Conservation (phyloP, 306 rosid species). For the Mucuna pruriens region DNA sequence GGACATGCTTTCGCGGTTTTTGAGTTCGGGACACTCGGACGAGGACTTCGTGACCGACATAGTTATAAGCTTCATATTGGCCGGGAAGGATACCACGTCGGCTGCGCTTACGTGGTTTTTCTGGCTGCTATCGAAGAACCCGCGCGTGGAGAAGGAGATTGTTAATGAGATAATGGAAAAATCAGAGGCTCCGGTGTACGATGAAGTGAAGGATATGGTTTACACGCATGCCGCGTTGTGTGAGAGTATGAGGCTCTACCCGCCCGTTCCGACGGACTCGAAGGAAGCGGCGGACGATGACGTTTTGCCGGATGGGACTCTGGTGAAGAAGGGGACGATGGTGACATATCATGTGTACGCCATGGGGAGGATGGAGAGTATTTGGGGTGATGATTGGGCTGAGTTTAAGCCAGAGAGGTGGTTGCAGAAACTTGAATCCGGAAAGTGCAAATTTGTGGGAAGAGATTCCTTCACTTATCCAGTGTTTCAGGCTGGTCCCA, state of each 20-base stretch:
- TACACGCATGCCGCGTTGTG: slow-evolving; percentile 81
- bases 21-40: slow-evolving; percentile 52
- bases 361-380: slow-evolving; percentile 62
- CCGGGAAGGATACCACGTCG: slow-evolving; percentile 70
- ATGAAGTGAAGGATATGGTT: slow-evolving; percentile 65
- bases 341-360: slow-evolving; percentile 65
- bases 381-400: slow-evolving; percentile 76
- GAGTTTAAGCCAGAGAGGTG: slow-evolving; percentile 75
- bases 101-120: slow-evolving; percentile 78
- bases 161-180: slow-evolving; percentile 47
- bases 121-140: slow-evolving; percentile 63
- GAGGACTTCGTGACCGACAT: slow-evolving; percentile 64
- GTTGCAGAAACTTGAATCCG: slow-evolving; percentile 43
- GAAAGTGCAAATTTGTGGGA: slow-evolving; percentile 58
- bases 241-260: slow-evolving; percentile 85
- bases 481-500: slow-evolving; percentile 88
- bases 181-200: slow-evolving; percentile 34
- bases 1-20: slow-evolving; percentile 66
- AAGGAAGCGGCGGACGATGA: slow-evolving; percentile 58
- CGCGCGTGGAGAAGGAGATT: slow-evolving; percentile 50
- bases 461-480: slow-evolving; percentile 58
- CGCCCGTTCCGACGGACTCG: slow-evolving; percentile 63
- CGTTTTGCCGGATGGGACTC: slow-evolving; percentile 70
- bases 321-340: slow-evolving; percentile 67
- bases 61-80: slow-evolving; percentile 71